Conservation (phyloP, 192 early-diverging fungal genomes). For the Martensiomyces pterosporus region DNA sequence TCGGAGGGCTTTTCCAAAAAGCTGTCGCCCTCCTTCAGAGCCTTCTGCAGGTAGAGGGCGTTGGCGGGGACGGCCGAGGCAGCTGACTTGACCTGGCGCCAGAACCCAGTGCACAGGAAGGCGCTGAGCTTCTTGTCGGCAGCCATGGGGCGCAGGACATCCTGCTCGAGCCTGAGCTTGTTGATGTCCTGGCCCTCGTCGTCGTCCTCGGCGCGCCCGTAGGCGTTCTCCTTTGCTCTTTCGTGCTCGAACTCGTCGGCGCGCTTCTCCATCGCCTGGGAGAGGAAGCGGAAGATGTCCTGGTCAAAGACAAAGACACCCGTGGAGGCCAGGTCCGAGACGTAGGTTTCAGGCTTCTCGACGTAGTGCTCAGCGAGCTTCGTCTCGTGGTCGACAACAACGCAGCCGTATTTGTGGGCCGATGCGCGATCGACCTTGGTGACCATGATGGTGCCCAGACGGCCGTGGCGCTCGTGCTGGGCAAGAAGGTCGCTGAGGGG, state of each 20-base stretch:
- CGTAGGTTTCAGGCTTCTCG: slow-evolving; percentile 95
- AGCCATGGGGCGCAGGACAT: slow-evolving; percentile 83
- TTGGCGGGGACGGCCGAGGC: slow-evolving; percentile 93
- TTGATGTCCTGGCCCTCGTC: slow-evolving; percentile 54
- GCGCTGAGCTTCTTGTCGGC: slow-evolving; percentile 81
- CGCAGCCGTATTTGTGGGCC: slow-evolving; percentile 86
- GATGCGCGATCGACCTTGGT: slow-evolving; percentile 78
- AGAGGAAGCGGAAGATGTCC: slow-evolving; percentile 84
- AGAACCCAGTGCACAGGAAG: slow-evolving; percentile 82
- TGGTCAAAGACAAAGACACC: slow-evolving; percentile 93
- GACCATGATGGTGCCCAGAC: slow-evolving; percentile 84
- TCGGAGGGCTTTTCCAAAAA: slow-evolving; percentile 33
- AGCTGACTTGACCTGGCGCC: slow-evolving; percentile 97
- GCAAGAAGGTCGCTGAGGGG: slow-evolving; percentile 82
- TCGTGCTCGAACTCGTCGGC: slow-evolving; percentile 41
- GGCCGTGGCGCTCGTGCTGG: slow-evolving; percentile 78
- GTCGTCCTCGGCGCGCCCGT: slow-evolving; percentile 36
- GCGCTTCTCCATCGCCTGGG: slow-evolving; percentile 69
- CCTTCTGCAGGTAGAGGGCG: slow-evolving; percentile 85
- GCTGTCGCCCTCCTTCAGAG: slow-evolving; percentile 60
- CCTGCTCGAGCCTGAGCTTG: slow-evolving; percentile 84
- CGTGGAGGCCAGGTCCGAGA: slow-evolving; percentile 91
- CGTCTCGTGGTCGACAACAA: slow-evolving; percentile 86
- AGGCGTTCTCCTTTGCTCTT: slow-evolving; percentile 54
- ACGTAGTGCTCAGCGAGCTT: slow-evolving; percentile 95